These are phyloP conservation scores for Trichosporon asahii DNA, from an alignment of 1,284 basidiomycete genomes.

Conservation along the genomic window DNA sequence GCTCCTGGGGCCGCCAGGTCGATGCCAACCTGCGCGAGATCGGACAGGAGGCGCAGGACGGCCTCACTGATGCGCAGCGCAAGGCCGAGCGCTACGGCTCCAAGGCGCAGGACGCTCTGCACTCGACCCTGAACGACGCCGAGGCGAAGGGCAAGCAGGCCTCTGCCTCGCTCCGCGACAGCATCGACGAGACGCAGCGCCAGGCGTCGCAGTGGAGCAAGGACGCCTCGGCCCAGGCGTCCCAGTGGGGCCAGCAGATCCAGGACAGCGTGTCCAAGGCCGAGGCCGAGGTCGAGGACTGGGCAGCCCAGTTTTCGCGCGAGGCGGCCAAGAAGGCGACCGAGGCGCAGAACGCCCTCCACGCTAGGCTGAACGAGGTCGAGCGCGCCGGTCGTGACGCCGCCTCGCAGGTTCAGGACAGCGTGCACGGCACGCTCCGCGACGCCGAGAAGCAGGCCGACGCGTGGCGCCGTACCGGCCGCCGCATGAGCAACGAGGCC, in stretches of 20 bases:
- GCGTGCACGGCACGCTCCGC: background rate
- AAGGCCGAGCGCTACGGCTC: background rate
- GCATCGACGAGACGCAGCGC: background rate
- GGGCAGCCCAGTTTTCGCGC: background rate
- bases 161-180: background rate
- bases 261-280: background rate
- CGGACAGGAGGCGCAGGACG: background rate
- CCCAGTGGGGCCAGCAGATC: background rate
- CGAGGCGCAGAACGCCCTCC: background rate
- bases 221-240: background rate
- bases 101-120: constrained; percentile 1
- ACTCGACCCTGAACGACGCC: background rate
- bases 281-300: background rate
- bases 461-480: background rate
- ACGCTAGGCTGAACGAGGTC: background rate
- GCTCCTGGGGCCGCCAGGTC: background rate
- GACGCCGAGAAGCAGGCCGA: background rate
- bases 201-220: background rate
- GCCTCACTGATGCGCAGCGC: background rate
- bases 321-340: background rate
- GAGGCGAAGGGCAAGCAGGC: background rate
- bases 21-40: background rate
- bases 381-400: background rate
- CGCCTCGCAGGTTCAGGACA: background rate
- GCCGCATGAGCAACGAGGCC: background rate